Percentiles rank a stretch among this genome's conserved stretches.
These are phyloP conservation scores for Cercospora zeae-maydis DNA, from an alignment of 2,329 filamentous ascomycete genomes.

Conservation along the genomic window DNA sequence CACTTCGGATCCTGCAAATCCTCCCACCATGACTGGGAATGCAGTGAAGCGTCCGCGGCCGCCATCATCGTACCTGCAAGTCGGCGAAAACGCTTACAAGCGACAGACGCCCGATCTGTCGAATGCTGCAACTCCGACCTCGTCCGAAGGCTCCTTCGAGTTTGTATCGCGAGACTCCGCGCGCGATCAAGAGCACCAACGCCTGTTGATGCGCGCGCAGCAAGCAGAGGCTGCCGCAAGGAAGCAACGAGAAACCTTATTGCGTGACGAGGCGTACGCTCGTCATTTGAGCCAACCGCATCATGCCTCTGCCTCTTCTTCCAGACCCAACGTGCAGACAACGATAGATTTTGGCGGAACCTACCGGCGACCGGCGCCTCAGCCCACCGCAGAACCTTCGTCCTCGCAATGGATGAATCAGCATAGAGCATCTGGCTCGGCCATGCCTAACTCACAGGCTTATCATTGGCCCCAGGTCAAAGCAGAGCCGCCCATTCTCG, in stretches of 20 bases:
- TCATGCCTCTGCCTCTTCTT: constrained; percentile 23
- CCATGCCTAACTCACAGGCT: not conserved
- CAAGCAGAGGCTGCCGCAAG: constrained; percentile 15
- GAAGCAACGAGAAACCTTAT: constrained; percentile 19
- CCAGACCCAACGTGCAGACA: constrained; percentile 30
- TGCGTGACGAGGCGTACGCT: constrained; percentile 29
- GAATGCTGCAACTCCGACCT: constrained; percentile 27
- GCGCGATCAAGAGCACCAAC: constrained; percentile 8
- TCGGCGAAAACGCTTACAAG: constrained; percentile 27
- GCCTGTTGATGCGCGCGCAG: constrained; percentile 14
- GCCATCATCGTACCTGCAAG: constrained; percentile 16
- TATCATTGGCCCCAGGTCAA: constrained; percentile 14
- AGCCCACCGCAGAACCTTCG: constrained; percentile 16
- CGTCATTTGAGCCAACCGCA: constrained; percentile 27
- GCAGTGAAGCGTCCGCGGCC: constrained; percentile 26
- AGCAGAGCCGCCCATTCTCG: constrained; percentile 2
- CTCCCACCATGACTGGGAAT: constrained; percentile 1
- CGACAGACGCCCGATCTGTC: constrained; percentile 32
- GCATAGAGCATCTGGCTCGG: not conserved
- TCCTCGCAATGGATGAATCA: constrained; percentile 2
- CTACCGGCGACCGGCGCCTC: constrained; percentile 26
- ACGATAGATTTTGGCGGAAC: constrained; percentile 31
- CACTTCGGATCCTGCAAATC: not conserved
- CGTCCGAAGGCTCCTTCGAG: constrained; percentile 28
- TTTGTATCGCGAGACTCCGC: constrained; percentile 15